Percentiles rank a stretch among this genome's conserved stretches.
Evolutionary conservation across 176 grass and related monocot species (phyloP).

Genomic region (Tuctoria greenei): DNA sequence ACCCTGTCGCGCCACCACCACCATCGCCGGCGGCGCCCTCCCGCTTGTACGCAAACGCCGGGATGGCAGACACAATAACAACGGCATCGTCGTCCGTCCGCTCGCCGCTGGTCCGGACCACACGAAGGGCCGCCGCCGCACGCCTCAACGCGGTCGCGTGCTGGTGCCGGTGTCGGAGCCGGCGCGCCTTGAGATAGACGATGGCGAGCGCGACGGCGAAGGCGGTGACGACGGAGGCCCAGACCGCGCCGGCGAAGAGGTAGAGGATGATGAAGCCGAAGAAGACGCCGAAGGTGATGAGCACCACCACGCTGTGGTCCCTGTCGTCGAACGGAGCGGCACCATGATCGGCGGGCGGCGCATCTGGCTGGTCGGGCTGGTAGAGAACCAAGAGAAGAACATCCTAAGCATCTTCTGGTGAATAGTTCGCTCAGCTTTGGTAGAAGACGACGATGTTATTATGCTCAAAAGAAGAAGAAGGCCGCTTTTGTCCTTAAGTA

Average conservation of each 20-base stretch:
- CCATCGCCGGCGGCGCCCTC: too few relatives aligned
- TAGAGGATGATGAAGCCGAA: conserved; percentile 44
- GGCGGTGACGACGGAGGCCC: conserved; percentile 36
- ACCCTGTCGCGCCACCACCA: conserved; percentile 19
- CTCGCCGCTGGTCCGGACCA: not conserved
- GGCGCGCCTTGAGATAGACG: conserved; percentile 14
- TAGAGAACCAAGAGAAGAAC: conserved; percentile 34
- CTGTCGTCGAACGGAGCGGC: conserved; percentile 22
- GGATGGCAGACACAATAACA: not conserved
- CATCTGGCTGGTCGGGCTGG: not conserved
- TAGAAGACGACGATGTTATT: not conserved
- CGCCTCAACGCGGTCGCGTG: not conserved
- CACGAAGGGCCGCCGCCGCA: not conserved
- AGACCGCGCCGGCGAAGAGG: conserved; percentile 36
- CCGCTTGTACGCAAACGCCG: conserved; percentile 43
- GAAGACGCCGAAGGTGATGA: conserved; percentile 41
- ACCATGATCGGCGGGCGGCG: not conserved
- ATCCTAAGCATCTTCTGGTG: conserved; percentile 7
- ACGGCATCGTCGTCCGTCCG: not conserved
- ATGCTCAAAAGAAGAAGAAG: not conserved
- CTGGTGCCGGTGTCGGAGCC: too few relatives aligned
- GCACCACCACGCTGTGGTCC: conserved; percentile 29
- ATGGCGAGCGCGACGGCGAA: conserved; percentile 12
- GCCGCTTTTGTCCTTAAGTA: not conserved
- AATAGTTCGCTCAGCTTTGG: too few relatives aligned